Conservation (phyloP, 2,329 filamentous ascomycete genomes). For the Aureobasidium subglaciale region DNA sequence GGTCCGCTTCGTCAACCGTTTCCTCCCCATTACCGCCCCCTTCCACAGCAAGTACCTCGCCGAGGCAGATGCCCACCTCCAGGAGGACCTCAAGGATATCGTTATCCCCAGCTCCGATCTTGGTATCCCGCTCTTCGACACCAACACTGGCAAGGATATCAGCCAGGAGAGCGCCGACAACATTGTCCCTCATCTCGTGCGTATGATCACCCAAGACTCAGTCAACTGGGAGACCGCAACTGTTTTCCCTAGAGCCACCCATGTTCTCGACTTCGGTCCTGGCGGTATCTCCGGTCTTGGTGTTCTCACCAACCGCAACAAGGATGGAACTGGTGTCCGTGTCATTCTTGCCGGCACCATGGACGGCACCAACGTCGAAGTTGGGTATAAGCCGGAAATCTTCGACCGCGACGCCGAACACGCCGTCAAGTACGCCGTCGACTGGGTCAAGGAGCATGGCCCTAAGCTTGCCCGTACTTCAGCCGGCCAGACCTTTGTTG, state of each 20-base stretch:
- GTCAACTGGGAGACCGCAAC: slow-evolving; percentile 97
- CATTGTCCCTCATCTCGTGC: slow-evolving; percentile 77
- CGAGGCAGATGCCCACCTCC: slow-evolving; percentile 73
- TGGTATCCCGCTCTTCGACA: slow-evolving; percentile 82
- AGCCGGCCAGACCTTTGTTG: slow-evolving; percentile 80
- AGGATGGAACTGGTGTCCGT: slow-evolving; percentile 94
- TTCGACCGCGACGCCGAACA: slow-evolving; percentile 95
- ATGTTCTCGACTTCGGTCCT: slow-evolving; percentile 93
- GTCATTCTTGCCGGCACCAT: slow-evolving; percentile 94
- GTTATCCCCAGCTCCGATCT: slow-evolving; percentile 66
- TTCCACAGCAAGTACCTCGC: slow-evolving; percentile 95
- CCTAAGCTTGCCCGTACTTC: slow-evolving; percentile 89
- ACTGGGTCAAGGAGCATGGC: slow-evolving; percentile 97
- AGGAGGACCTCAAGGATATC: slow-evolving; percentile 80
- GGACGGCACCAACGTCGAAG: slow-evolving; percentile 79
- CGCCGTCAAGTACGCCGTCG: slow-evolving; percentile 86
- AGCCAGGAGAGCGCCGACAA: slow-evolving; percentile 61
- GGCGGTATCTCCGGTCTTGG: slow-evolving; percentile 95
- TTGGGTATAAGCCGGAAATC: slow-evolving; percentile 95
- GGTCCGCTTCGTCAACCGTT: slow-evolving; percentile 91
- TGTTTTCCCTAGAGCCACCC: slow-evolving; percentile 80
- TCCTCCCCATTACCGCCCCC: slow-evolving; percentile 92
- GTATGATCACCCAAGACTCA: slow-evolving; percentile 87
- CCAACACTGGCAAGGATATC: slow-evolving; percentile 79
- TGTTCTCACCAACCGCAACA: slow-evolving; percentile 95